These are phyloP conservation scores for Verticillium nubilum DNA, from an alignment of 2,329 filamentous ascomycete species.

Conservation along the genomic window DNA sequence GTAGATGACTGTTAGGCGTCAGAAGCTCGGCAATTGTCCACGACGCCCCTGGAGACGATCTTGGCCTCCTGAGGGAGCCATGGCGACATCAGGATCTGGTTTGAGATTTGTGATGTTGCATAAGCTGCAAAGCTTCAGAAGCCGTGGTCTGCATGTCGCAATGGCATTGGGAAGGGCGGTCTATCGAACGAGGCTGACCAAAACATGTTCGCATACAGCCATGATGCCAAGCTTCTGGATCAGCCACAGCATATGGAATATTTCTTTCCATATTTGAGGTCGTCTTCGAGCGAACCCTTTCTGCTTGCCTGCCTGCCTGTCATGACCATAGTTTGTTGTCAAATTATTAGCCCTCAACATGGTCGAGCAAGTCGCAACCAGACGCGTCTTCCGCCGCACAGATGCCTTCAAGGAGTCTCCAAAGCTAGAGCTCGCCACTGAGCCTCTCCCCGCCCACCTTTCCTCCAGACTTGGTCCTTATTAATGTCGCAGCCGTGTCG, in stretches of 20 bases:
- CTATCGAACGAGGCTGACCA: background rate
- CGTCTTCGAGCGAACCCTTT: no score
- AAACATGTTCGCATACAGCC: background rate
- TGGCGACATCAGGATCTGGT: no score
- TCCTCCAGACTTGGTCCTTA: slow-evolving; percentile 20
- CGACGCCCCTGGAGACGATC: background rate
- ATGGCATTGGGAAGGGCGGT: background rate
- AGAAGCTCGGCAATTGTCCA: background rate
- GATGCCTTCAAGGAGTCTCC: slow-evolving; percentile 21
- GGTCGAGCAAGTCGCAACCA: background rate
- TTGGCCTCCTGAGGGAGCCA: background rate
- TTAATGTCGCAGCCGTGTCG: slow-evolving; percentile 25
- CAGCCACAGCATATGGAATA: background rate
- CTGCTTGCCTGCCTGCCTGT: no score
- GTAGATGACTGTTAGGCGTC: no score
- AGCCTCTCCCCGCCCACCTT: slow-evolving; percentile 24
- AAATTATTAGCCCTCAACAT: background rate
- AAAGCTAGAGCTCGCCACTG: slow-evolving; percentile 26
- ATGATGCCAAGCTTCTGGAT: background rate
- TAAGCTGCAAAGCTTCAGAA: no score
- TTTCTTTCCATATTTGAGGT: no score
- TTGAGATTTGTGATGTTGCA: background rate
- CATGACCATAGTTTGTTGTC: no score
- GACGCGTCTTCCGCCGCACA: slow-evolving; percentile 20
- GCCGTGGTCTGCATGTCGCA: background rate